Percentiles rank a stretch among this genome's conserved stretches.
Conservation (phyloP, 495 filamentous ascomycete genomes). For the Xylaria longipes region DNA sequence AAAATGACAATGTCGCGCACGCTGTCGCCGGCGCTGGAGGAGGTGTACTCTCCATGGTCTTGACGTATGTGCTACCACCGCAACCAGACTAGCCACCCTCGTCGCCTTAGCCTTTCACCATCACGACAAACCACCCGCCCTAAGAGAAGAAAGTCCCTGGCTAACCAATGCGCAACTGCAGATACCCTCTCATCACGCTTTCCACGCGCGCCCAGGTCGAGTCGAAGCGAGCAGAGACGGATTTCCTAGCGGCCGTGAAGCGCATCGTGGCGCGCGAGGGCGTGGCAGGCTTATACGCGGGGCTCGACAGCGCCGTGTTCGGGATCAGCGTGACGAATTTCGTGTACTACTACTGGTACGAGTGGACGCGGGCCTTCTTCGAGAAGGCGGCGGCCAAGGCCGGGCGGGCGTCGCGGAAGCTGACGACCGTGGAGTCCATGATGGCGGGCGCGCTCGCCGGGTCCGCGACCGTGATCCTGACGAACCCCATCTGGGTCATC, state of each 20-base stretch:
- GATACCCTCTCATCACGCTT: conserved; percentile 95
- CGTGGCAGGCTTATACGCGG: conserved; percentile 83
- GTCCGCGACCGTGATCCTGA: conserved; percentile 89
- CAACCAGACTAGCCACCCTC: background rate
- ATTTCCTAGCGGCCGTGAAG: conserved; percentile 78
- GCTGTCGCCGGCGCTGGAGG: conserved; percentile 88
- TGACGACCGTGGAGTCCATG: conserved; percentile 90
- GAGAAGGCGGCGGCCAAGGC: conserved; percentile 77
- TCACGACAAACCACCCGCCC: background rate
- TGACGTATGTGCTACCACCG: conserved; percentile 68
- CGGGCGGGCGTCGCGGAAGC: conserved; percentile 79
- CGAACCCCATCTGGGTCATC: conserved; percentile 98
- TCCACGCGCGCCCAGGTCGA: conserved; percentile 98
- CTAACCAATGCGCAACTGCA: conserved; percentile 37
- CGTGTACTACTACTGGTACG: conserved; percentile 99
- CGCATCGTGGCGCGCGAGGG: conserved; percentile 93
- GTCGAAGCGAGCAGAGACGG: conserved; percentile 85
- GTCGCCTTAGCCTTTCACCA: background rate
- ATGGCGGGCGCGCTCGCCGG: conserved; percentile 95
- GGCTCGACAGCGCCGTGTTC: conserved; percentile 89
- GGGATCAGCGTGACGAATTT: conserved; percentile 99
- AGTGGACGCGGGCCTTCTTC: conserved; percentile 92
- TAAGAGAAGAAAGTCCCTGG: background rate
- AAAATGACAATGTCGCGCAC: conserved; percentile 91
- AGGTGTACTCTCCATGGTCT: conserved; percentile 90